phyloP scores from a whole-genome alignment of 371 early-diverging fungal genomes.

The Rhizopus sp. region DNA sequence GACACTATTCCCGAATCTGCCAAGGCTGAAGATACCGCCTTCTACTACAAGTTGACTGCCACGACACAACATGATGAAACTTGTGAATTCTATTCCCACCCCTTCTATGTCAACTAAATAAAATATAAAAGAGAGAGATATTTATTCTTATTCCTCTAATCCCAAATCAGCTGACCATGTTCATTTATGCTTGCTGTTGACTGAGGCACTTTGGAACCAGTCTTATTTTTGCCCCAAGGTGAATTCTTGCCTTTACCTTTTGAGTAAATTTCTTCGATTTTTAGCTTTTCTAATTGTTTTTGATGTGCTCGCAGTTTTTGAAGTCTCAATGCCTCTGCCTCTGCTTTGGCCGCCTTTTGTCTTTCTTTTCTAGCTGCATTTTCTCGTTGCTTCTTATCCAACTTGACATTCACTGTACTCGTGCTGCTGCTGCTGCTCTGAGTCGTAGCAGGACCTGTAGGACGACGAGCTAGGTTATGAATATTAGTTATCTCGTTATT shows the following conservation, averaged over 20 bases:
- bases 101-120: constrained; percentile 41
- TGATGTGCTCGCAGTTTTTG: constrained; percentile 55
- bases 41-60: constrained; percentile 46
- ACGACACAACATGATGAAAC: constrained; percentile 43
- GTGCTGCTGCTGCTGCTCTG: background rate
- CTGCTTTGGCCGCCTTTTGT: constrained; percentile 44
- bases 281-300: constrained; percentile 34
- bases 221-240: constrained; percentile 33
- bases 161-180: constrained; percentile 48
- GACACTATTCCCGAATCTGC: constrained; percentile 31
- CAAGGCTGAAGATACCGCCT: constrained; percentile 36
- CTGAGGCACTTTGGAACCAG: constrained; percentile 28
- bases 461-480: constrained; percentile 13
- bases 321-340: constrained; percentile 44
- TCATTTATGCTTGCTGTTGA: constrained; percentile 39
- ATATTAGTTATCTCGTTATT: background rate
- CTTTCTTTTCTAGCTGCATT: constrained; percentile 44
- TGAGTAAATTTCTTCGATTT: constrained; percentile 44
- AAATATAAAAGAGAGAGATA: background rate
- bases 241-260: constrained; percentile 45
- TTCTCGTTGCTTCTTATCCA: constrained; percentile 61
- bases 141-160: constrained; percentile 20
- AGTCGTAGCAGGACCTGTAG: background rate
- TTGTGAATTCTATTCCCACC: constrained; percentile 49
- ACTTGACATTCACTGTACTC: constrained; percentile 14